These are phyloP conservation scores for Cladophialophora chaetospira DNA, from an alignment of 2,329 filamentous ascomycete species.

Conservation along the genomic window DNA sequence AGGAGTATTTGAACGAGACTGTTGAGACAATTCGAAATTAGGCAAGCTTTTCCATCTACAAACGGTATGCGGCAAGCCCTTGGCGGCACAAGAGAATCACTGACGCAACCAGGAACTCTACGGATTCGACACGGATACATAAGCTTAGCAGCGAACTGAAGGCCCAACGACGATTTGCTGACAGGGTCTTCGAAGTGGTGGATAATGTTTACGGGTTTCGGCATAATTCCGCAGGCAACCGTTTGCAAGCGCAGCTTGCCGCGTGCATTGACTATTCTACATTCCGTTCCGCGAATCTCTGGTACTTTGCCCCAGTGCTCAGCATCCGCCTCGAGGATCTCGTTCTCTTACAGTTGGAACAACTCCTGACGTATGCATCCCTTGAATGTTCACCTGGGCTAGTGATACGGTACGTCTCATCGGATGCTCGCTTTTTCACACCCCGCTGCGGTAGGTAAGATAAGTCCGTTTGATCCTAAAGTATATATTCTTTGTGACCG, in stretches of 20 bases:
- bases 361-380: background rate
- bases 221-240: conserved; percentile 6
- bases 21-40: too few species aligned
- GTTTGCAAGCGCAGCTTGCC: conserved; percentile 1
- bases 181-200: background rate
- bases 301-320: background rate
- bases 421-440: background rate
- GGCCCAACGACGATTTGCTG: background rate
- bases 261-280: background rate
- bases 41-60: too few species aligned
- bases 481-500: background rate
- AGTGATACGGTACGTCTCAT: conserved; percentile 1
- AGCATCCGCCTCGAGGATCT: background rate
- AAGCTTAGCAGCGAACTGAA: too few species aligned
- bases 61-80: too few species aligned
- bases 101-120: too few species aligned
- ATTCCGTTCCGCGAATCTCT: background rate
- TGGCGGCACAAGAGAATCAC: too few species aligned
- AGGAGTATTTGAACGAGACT: too few species aligned
- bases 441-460: conserved; percentile 2
- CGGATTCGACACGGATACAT: background rate
- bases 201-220: conserved; percentile 3
- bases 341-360: background rate
- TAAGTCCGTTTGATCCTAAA: background rate
- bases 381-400: background rate